These are phyloP conservation scores for Phytopythium kandeliae DNA, from an alignment of 352 stramenopile genomes.

Conservation along the genomic window DNA sequence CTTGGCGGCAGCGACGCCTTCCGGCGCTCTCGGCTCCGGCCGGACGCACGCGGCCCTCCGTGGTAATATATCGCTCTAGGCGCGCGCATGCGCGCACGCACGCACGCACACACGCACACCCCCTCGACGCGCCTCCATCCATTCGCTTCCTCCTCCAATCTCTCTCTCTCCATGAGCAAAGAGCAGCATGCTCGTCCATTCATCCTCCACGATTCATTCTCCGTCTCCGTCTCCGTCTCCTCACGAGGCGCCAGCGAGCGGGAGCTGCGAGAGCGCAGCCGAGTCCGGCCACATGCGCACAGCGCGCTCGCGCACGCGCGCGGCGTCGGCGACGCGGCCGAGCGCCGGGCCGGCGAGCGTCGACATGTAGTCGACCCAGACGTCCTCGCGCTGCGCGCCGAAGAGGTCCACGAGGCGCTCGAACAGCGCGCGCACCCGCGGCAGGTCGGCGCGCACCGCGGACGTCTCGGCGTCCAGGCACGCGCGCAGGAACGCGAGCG, in stretches of 20 bases:
- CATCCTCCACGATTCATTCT: no score
- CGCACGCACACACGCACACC: no score
- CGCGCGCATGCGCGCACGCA: no score
- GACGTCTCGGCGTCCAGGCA: conserved; percentile 75
- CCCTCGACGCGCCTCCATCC: no score
- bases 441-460: conserved; percentile 21
- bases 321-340: conserved; percentile 53
- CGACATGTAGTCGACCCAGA: conserved; percentile 70
- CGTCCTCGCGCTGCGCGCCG: conserved; percentile 41
- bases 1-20: conserved; percentile 6
- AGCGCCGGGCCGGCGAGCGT: conserved; percentile 23
- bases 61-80: no score
- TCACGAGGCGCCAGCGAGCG: conserved; percentile 11
- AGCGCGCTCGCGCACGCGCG: conserved; percentile 62
- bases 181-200: no score
- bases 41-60: no score
- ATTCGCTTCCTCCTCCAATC: no score
- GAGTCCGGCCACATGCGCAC: conserved; percentile 64
- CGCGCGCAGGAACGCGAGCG: conserved; percentile 55
- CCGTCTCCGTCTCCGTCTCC: neutral
- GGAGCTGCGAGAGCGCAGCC: conserved; percentile 41
- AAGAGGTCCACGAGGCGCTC: conserved; percentile 84
- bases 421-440: conserved; percentile 58
- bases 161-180: no score
- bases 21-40: neutral